Base-by-base conservation (phyloP, 1,284 basidiomycete species). In the Cryptococcus neoformans region DNA sequence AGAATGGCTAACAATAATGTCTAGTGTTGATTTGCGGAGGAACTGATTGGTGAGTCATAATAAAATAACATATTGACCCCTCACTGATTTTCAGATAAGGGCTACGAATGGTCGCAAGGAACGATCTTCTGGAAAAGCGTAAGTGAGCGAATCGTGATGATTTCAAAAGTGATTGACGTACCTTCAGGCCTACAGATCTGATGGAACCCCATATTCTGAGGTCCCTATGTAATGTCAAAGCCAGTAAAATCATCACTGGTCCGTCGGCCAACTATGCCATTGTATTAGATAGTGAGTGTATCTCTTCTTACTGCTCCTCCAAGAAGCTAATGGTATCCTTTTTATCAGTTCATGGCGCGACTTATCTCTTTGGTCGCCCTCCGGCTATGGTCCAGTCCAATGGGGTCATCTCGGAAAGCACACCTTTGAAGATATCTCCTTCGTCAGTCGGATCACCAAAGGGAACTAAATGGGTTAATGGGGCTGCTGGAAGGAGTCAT, bases 291-390 rank as follows among this genome's bases (percentile, higher is more conserved):
- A 61, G 77, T 77, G 28, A n/a, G 57, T 59, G 14, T 16, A 10
- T 21, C 40, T 66, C 64, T 44, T 62, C 8, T 35, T 44, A 35
- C 2, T 16, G 14, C 36, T 28, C 4, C 4, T 28, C 3, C 41
- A 16, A 41, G 14, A 21, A 10, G 17, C 53, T 54, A 6, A 49
- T 41, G 28, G 28, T 28, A 28, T 28, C 10, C 36, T 41, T n/a
- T 6, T 12, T 9, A 53, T n/a, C 49, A 75, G 74, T 83, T 37
- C 80, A 86, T 52, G 92, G 92, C 17, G 81, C 83, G 17, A 92
- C 90, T 3, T 94, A 89, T 85, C 75, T 94, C 66, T 89, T 93
- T 71, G 93, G 93, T 1, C 84, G 90, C 90, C 92, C 75, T 83
- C 83, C 60, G 81, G 81, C 53, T 78, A 89, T 44, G 85, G 88